Conservation (phyloP, 768 basidiomycete genomes). For the Hysterangium stoloniferum region DNA sequence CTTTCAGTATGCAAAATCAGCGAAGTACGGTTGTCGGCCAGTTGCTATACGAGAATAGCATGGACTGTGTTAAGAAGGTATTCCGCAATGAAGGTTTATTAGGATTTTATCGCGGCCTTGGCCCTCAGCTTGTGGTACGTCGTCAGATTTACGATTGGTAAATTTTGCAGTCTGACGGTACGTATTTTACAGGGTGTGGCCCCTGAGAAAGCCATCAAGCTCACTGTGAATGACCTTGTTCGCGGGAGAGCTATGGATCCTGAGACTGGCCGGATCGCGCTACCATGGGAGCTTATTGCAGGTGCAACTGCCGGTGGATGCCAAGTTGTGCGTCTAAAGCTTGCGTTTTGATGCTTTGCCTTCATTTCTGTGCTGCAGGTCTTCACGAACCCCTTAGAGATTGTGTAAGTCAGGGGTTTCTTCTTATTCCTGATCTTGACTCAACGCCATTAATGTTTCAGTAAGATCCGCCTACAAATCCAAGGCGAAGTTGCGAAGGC, state of each 20-base stretch:
- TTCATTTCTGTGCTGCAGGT: conserved; percentile 40
- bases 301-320: conserved; percentile 93
- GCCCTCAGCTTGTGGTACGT: conserved; percentile 84
- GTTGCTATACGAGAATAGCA: conserved; percentile 90
- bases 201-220: conserved; percentile 95
- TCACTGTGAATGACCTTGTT: conserved; percentile 92
- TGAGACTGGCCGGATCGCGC: conserved; percentile 87
- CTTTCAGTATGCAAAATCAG: conserved; percentile 88
- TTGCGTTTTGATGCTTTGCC: conserved; percentile 8
- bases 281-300: conserved; percentile 87
- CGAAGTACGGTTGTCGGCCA: conserved; percentile 95
- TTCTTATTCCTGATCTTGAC: background rate
- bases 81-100: conserved; percentile 87
- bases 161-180: background rate
- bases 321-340: conserved; percentile 74
- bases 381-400: conserved; percentile 96
- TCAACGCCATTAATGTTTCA: conserved; percentile 23
- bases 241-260: conserved; percentile 82
- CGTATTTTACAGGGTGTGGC: conserved; percentile 66
- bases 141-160: background rate
- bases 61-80: conserved; percentile 91
- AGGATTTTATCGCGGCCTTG: conserved; percentile 96
- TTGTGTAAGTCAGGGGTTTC: conserved; percentile 54
- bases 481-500: conserved; percentile 91
- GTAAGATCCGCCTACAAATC: conserved; percentile 91